A percentile compares a stretch with the other conserved stretches of the same genome.
Conservation (phyloP, 2,329 filamentous ascomycete genomes). For the Ophiobolus disseminans region DNA sequence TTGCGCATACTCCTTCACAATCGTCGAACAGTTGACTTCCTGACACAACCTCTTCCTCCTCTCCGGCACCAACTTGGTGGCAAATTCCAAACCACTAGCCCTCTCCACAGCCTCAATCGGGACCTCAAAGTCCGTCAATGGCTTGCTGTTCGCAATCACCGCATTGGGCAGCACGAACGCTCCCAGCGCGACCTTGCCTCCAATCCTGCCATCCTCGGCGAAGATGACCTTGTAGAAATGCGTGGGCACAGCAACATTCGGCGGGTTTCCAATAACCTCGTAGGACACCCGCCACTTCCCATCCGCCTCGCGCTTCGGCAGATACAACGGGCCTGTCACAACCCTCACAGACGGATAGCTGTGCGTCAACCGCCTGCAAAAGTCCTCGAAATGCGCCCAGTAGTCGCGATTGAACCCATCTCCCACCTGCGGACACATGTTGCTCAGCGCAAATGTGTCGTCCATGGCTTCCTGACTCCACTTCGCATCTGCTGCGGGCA, state of each 20-base stretch:
- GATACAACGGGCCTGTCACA: constrained; percentile 91
- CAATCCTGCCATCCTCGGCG: constrained; percentile 78
- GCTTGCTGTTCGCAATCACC: constrained; percentile 84
- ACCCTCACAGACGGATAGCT: constrained; percentile 87
- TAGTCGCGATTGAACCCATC: constrained; percentile 99
- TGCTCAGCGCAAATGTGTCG: constrained; percentile 88
- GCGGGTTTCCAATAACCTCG: constrained; percentile 92
- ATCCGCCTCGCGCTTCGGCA: constrained; percentile 85
- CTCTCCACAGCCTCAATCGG: constrained; percentile 91
- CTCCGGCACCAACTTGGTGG: constrained; percentile 74
- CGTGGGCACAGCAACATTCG: constrained; percentile 93
- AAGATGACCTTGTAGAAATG: constrained; percentile 99
- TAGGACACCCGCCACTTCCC: constrained; percentile 96
- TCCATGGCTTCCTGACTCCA: constrained; percentile 96
- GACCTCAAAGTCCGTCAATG: constrained; percentile 90
- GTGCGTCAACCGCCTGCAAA: constrained; percentile 82
- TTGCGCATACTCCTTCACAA: constrained; percentile 80
- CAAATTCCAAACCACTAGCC: constrained; percentile 91
- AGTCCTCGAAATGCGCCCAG: constrained; percentile 99
- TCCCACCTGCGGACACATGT: constrained; percentile 98
- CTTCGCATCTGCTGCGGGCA: constrained; percentile 93
- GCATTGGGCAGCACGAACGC: constrained; percentile 97
- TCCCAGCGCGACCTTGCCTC: constrained; percentile 76
- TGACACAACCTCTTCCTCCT: constrained; percentile 82
- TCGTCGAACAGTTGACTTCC: constrained; percentile 82